Evolutionary conservation across 2,329 filamentous ascomycete species (phyloP).

Genomic region (Hymenoscyphus occultus): DNA sequence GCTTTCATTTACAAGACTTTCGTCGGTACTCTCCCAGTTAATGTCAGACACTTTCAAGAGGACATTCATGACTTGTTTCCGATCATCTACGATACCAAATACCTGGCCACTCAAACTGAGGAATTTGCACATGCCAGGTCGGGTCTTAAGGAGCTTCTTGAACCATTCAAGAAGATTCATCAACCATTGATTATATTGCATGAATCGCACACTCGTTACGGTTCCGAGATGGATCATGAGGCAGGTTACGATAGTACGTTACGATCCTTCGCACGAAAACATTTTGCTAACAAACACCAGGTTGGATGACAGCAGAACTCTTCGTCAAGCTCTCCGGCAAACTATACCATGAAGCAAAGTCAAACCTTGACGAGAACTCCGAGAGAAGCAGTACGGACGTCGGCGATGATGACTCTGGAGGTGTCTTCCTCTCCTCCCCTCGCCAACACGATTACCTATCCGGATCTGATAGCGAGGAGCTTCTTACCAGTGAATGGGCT

Average conservation of each 20-base stretch:
- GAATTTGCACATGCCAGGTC: conserved; percentile 42
- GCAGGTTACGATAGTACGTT: conserved; percentile 58
- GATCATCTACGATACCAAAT: conserved; percentile 58
- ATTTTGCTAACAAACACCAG: conserved; percentile 20
- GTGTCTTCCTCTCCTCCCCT: neutral
- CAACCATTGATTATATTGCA: conserved; percentile 43
- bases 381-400: neutral
- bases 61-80: conserved; percentile 48
- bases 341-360: conserved; percentile 22
- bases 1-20: conserved; percentile 63
- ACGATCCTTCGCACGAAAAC: conserved; percentile 11
- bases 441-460: neutral
- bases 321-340: conserved; percentile 38
- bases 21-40: conserved; percentile 53
- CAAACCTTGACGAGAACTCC: conserved; percentile 9
- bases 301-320: conserved; percentile 44
- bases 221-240: conserved; percentile 44
- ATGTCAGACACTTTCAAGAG: conserved; percentile 50
- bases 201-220: conserved; percentile 34
- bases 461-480: conserved; percentile 2
- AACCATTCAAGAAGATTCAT: conserved; percentile 40
- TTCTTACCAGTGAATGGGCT: conserved; percentile 3
- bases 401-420: conserved; percentile 4
- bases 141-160: conserved; percentile 47
- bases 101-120: conserved; percentile 44